Evolutionary conservation across 176 grass and related monocot species (phyloP).

Genomic region (Musa itinerans): DNA sequence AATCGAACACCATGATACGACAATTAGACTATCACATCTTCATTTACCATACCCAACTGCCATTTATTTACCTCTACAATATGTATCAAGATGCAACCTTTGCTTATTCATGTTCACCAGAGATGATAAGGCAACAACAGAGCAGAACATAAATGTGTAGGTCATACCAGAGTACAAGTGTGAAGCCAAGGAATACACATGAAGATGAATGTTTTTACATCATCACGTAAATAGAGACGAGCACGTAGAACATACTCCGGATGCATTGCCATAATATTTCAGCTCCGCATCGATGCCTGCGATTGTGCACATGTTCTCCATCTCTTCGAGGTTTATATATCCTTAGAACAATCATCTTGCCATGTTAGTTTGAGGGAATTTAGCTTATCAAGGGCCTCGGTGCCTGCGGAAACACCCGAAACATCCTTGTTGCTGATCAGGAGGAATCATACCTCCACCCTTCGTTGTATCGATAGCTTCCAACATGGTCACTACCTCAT

Average conservation of each 20-base stretch:
- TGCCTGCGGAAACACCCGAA: not conserved
- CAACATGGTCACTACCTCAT: conserved; percentile 3
- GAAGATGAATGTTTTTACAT: not conserved
- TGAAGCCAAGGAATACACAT: not conserved
- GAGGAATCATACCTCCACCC: conserved; percentile 17
- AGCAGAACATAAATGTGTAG: no score
- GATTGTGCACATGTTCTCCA: not conserved
- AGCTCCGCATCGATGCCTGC: not conserved
- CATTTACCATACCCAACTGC: no score
- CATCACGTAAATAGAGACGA: not conserved
- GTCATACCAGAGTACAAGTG: no score
- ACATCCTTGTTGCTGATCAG: conserved; percentile 2
- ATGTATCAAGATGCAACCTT: no score
- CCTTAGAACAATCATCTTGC: not conserved
- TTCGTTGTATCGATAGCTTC: conserved; percentile 5
- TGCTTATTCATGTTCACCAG: no score
- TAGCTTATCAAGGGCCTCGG: conserved; percentile 3
- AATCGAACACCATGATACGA: no score
- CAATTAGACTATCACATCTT: no score
- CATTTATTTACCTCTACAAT: no score
- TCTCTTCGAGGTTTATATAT: not conserved
- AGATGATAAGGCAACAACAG: no score
- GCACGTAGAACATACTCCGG: not conserved
- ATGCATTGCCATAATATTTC: conserved; percentile 4
- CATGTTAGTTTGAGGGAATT: no score